Evolutionary conservation across 495 filamentous ascomycete species (phyloP), one percentile per base, ranked within the genome.

Genomic region (Tuber umbilicatum): DNA sequence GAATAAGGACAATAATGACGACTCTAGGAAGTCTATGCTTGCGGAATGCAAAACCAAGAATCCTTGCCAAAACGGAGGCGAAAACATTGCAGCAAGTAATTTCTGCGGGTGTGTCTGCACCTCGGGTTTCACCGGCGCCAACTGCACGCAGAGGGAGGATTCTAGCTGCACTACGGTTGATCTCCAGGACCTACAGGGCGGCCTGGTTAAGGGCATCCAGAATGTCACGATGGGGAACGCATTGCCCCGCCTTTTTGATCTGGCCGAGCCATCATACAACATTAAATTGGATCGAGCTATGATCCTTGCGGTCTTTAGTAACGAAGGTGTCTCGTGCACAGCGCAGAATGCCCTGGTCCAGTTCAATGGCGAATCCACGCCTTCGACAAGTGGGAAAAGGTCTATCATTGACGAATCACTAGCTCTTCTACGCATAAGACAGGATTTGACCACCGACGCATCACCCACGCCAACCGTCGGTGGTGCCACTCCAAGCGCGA

Each of bases 331-430:
- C 43, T 90, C 89, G 69, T 99, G 95, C 83, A 88, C 87, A 1
- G 88, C 89, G 0, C 89, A 97, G 83, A 97, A 97, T 76, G 89
- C 92, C 0, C 87, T 99, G 35, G 90, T 98, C 12, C 91, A 92
- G 0, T 96, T 99, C 79, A 87, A 90, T 73, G 89, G 90, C 5
- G 76, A 84, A 70, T 83, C 86, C 19, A 80, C 82, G 35, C 84
- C 84, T 10, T 78, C 87, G 41, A 86, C 85, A 35, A 60, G 73
- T 74, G 67, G 42, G 14, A 75, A 43, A 31, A 81, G 75, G n/a
- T 75, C 79, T 12, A 79, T 73, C 17, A 81, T 83, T 27, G 85
- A 82, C 5, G 75, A 84, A 41, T 85, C 82, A 1, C 68, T 85
- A 19, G 27, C 74, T 45, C 71, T 45, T 7, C 43, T 81, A 43